Evolutionary conservation across 495 filamentous ascomycete species (phyloP).

Genomic region (Penicillium angulare): DNA sequence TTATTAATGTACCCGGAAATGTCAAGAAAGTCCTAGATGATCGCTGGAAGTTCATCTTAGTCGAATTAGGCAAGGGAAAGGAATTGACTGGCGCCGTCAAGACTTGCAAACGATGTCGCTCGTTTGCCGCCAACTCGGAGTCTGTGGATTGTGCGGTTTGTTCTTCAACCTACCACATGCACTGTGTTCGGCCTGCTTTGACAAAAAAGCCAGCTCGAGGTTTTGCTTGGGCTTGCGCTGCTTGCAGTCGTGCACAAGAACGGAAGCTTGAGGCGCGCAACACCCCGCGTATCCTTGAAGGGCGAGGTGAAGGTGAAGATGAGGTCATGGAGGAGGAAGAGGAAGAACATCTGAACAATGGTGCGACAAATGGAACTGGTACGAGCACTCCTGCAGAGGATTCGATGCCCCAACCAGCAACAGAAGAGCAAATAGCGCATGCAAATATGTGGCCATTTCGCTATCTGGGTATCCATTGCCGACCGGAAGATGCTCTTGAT

Average conservation of each 20-base stretch:
- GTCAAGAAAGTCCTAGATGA: constrained; percentile 95
- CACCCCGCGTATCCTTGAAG: constrained; percentile 63
- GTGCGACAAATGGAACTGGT: constrained; percentile 46
- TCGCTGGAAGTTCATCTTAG: constrained; percentile 91
- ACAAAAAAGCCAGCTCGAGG: constrained; percentile 96
- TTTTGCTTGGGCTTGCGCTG: constrained; percentile 96
- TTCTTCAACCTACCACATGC: constrained; percentile 95
- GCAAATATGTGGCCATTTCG: constrained; percentile 95
- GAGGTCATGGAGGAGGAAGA: constrained; percentile 77
- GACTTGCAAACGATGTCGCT: constrained; percentile 84
- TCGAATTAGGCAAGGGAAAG: constrained; percentile 87
- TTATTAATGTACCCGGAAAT: constrained; percentile 92
- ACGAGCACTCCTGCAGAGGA: constrained; percentile 60
- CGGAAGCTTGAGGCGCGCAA: constrained; percentile 87
- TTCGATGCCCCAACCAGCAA: constrained; percentile 63
- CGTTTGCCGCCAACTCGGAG: constrained; percentile 91
- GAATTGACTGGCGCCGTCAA: constrained; percentile 97
- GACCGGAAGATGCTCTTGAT: constrained; percentile 93
- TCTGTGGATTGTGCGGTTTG: constrained; percentile 98
- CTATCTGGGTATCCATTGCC: constrained; percentile 93
- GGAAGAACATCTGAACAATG: constrained; percentile 50
- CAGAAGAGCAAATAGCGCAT: constrained; percentile 85
- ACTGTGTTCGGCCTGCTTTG: constrained; percentile 88
- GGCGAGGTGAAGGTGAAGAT: constrained; percentile 66
- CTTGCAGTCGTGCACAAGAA: constrained; percentile 92